These are phyloP conservation scores for Datura wrightii DNA, from an alignment of 257 asterid species.

Conservation along the genomic window DNA sequence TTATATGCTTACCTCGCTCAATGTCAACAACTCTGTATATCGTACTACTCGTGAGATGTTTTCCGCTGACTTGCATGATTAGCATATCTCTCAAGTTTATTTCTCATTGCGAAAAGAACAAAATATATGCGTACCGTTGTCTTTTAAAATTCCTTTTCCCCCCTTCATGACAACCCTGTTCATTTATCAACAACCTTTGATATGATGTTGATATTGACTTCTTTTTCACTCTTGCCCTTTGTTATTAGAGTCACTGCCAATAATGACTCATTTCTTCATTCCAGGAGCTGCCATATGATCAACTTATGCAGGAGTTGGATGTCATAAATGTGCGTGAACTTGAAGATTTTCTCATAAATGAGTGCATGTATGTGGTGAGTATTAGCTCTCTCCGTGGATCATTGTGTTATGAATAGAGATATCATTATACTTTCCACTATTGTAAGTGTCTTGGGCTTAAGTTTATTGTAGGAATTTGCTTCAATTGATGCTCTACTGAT, in stretches of 20 bases:
- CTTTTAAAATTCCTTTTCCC: not conserved
- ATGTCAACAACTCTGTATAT: not conserved
- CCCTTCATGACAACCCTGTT: conserved; percentile 1
- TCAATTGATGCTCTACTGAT: not conserved
- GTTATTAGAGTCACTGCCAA: not conserved
- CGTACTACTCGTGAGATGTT: not conserved
- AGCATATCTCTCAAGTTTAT: conserved; percentile 13
- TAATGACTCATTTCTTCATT: conserved; percentile 32
- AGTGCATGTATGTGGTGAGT: conserved; percentile 99
- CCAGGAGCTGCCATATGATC: conserved; percentile 87
- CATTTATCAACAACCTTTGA: not conserved
- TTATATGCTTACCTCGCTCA: not conserved
- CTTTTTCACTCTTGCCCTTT: not conserved
- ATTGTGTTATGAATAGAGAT: not conserved
- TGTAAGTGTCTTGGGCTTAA: not conserved
- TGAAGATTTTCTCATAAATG: conserved; percentile 96
- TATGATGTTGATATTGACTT: not conserved
- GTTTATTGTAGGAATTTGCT: not conserved
- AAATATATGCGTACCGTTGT: not conserved
- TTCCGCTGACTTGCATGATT: not conserved
- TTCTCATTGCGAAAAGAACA: not conserved
- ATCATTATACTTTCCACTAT: not conserved
- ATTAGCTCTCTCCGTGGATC: conserved; percentile 25
- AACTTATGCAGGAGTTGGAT: conserved; percentile 91
- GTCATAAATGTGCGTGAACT: conserved; percentile 90